Evolutionary conservation across 2,329 filamentous ascomycete genomes (phyloP), one percentile per base, ranked within the genome.

Genomic region (Colletotrichum sp.): DNA sequence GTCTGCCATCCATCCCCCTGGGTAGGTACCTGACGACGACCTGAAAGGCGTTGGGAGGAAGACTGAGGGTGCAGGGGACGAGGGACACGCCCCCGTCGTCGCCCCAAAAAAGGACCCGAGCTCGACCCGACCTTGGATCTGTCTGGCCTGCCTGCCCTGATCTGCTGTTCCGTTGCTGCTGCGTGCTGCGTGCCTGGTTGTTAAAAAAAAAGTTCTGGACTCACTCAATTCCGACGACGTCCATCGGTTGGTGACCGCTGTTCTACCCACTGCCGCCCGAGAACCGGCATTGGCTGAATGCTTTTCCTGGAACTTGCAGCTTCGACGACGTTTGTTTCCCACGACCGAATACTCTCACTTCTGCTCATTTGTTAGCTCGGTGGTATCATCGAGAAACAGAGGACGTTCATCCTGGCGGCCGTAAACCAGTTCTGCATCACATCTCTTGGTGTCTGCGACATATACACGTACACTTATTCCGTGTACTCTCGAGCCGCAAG

Each of bases 161-260:
- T 52, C 36, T 66, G 15, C 22, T 34, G 16, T 43, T 27, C 64
- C 39, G 43, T 48, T 48, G 9, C 43, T 48, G 43, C 43, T 48
- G 43, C n/a, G 52, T 48, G 43, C 43, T 48, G 43, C n/a, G 52
- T 39, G 43, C 67, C 27, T 48, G 7, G 43, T 55, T 32, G 56
- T 74, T 43, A 32, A 70, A 55, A 62, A 55, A 62, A 58, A 52
- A 48, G 66, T 75, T 70, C 74, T 75, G 39, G 48, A 62, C 34
- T 65, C 70, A 70, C 60, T 70, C 34, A 66, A 74, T 68, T 73
- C 64, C 43, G 39, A 74, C 66, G 43, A 73, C 69, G 64, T 75
- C 64, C 64, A 68, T 67, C 70, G 43, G 55, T 34, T 34, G 22
- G 27, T 74, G 58, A 36, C 66, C 66, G 66, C 61, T n/a, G 25